Conservation (phyloP, 371 early-diverging fungal genomes). For the Rhizopus arrhizus region DNA sequence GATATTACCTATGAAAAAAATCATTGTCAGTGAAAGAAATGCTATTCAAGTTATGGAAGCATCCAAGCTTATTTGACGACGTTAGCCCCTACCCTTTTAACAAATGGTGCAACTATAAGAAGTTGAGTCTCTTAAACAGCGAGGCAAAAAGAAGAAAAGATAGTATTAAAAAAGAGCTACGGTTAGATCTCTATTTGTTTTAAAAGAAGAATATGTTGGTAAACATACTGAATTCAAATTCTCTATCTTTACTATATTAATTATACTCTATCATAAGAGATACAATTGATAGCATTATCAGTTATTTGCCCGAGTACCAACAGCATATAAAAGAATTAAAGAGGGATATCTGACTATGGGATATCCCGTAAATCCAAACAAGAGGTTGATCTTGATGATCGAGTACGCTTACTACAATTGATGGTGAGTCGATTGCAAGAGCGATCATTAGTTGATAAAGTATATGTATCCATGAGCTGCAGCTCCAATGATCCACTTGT, state of each 20-base stretch:
- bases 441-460: slow-evolving; percentile 15
- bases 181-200: background rate
- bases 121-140: slow-evolving; percentile 3
- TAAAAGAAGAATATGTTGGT: slow-evolving; percentile 14
- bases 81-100: slow-evolving; percentile 4
- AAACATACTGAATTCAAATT: slow-evolving; percentile 7
- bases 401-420: slow-evolving; percentile 15
- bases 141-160: slow-evolving; percentile 11
- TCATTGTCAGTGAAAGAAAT: slow-evolving; percentile 9
- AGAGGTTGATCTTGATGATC: slow-evolving; percentile 8
- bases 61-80: slow-evolving; percentile 11
- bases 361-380: slow-evolving; percentile 21
- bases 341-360: slow-evolving; percentile 10
- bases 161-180: slow-evolving; percentile 1
- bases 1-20: slow-evolving; percentile 10
- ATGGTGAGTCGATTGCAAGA: slow-evolving; percentile 17
- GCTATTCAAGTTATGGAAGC: slow-evolving; percentile 6
- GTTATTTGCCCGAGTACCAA: slow-evolving; percentile 6
- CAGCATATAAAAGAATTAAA: slow-evolving; percentile 7
- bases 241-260: slow-evolving; percentile 11
- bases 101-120: slow-evolving; percentile 12
- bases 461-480: slow-evolving; percentile 2
- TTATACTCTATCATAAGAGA: slow-evolving; percentile 6
- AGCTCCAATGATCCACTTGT: slow-evolving; percentile 6
- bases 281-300: slow-evolving; percentile 8